Percentiles rank a stretch among this genome's conserved stretches.
phyloP scores from a whole-genome alignment of 108 stramenopile species.

The Nannochloropsis gaditana region DNA sequence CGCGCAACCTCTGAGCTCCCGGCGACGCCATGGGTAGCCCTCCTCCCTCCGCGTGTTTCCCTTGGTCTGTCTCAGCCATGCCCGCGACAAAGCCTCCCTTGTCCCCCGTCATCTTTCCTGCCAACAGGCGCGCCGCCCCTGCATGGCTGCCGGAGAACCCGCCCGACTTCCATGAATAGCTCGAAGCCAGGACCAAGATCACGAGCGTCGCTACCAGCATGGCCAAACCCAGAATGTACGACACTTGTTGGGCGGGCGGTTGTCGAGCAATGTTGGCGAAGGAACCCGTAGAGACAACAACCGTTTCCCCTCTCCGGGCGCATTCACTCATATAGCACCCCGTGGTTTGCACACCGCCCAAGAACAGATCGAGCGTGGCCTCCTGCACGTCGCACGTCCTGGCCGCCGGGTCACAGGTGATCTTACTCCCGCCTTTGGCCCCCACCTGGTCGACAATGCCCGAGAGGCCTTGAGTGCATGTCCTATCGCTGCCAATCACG shows the following conservation, averaged over 20 bases:
- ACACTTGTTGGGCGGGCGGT: not conserved
- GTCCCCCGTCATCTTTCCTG: not conserved
- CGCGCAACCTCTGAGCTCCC: no score
- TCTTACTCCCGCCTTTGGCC: not conserved
- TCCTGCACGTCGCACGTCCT: conserved; percentile 17
- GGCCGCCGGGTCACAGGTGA: not conserved
- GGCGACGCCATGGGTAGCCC: not conserved
- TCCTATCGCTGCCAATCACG: not conserved
- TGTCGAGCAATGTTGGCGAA: not conserved
- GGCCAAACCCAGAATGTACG: not conserved
- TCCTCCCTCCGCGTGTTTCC: not conserved
- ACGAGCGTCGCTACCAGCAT: not conserved
- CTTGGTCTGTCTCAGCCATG: not conserved
- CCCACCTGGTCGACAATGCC: conserved; percentile 12
- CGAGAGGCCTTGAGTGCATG: not conserved
- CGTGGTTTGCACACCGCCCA: not conserved
- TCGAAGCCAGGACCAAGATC: not conserved
- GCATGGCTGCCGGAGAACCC: not conserved
- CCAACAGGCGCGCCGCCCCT: not conserved
- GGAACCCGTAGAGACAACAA: not conserved
- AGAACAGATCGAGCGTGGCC: not conserved
- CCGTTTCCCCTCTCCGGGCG: not conserved
- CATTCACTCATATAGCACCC: conserved; percentile 20
- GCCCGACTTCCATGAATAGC: not conserved
- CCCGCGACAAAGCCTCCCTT: not conserved